phyloP scores from a whole-genome alignment of 176 grass and related monocot species.

The Saccharum officinarum region DNA sequence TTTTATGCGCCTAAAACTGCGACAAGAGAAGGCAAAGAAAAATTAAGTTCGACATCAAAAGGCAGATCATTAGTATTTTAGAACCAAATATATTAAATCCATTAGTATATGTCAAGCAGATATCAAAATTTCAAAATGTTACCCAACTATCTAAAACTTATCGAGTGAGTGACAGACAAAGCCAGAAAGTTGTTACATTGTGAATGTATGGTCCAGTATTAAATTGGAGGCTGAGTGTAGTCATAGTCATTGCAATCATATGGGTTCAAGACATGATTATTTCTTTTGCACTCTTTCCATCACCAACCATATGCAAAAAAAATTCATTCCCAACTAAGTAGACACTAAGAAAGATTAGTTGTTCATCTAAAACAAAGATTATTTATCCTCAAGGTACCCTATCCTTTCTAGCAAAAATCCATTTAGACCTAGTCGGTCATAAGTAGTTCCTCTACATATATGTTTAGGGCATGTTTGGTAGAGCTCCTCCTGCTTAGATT shows the following conservation, averaged over 20 bases:
- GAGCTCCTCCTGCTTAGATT: background rate
- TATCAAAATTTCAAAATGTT: background rate
- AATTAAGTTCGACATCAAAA: background rate
- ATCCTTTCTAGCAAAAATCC: background rate
- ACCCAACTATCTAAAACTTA: background rate
- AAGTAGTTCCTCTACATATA: background rate
- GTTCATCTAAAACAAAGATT: background rate
- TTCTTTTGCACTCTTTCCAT: background rate
- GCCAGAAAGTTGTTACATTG: background rate
- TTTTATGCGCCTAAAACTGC: slow-evolving; percentile 79
- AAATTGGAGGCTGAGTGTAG: background rate
- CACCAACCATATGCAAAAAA: background rate
- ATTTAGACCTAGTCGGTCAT: background rate
- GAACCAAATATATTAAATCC: slow-evolving; percentile 12
- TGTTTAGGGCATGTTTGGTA: background rate
- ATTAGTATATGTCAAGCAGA: background rate
- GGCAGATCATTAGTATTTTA: slow-evolving; percentile 14
- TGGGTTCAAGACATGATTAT: background rate
- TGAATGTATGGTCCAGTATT: slow-evolving; percentile 14
- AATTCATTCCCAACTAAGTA: slow-evolving; percentile 6
- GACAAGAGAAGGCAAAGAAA: slow-evolving; percentile 30
- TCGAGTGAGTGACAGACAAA: background rate
- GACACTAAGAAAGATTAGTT: slow-evolving; percentile 14
- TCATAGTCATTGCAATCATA: background rate
- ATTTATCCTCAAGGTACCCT: background rate